Base-by-base conservation (phyloP, 306 rosid species). In the Oemleria cerasiformis region DNA sequence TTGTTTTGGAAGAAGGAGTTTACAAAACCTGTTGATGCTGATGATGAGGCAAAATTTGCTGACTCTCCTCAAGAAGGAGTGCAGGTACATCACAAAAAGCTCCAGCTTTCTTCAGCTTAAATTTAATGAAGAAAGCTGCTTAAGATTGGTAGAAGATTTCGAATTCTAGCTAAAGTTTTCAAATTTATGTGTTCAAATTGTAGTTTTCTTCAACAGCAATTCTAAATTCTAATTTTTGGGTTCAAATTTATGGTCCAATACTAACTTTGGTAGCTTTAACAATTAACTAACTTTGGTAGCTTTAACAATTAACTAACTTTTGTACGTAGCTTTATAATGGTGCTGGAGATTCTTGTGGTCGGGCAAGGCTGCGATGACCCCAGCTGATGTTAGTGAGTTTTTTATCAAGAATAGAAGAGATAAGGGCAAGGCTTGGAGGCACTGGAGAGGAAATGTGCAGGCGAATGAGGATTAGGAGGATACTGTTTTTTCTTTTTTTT, bases 1-100 rank as follows among this genome's bases (percentile, higher is more conserved):
- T 75, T 92, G 83, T 76, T 90, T 62, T 92, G 98, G 98, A 84
- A 20, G 80, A 82, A 78, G 71, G 81, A 84, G 66, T 72, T 73
- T 68, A 50, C 53, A 48, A 80, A 78, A 58, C 62, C 38, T 11
- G 17, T 56, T 61, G 78, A 75, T 51, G 64, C 78, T 67, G 84
- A 77, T 42, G 74, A 75, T 39, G 72, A 42, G 58, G 83, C 65
- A 8, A 11, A 63, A 43, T 70, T 73, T 69, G 57, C 70, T 5
- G 73, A 74, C 48, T 21, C 47, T 71, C 57, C 91, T 70, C 89
- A 74, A 54, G 78, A 69, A 65, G 50, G 68, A 57, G 87, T 65
- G 63, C 85, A 79, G 89, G 96, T 88, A 70, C n/a, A n/a, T n/a
- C n/a, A 60, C 58, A 59, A 30, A 51, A 44, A 30, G 5, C 54